Conservation (phyloP, 2,329 filamentous ascomycete species). For the Massarina eburnea region DNA sequence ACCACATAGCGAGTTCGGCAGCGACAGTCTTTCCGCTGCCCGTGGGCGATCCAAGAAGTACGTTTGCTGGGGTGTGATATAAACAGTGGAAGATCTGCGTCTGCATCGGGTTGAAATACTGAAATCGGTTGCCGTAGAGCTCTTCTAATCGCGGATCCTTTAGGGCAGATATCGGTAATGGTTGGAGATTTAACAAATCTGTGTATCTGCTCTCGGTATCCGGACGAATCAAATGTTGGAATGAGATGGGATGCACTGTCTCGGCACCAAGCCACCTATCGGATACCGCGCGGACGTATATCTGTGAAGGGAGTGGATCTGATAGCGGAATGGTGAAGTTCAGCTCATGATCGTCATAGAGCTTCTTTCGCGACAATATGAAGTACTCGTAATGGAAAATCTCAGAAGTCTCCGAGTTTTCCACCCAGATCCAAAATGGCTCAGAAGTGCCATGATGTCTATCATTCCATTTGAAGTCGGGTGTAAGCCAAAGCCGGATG, state of each 20-base stretch:
- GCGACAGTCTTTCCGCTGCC: slow-evolving; percentile 98
- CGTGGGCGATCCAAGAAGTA: slow-evolving; percentile 91
- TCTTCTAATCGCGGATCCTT: slow-evolving; percentile 87
- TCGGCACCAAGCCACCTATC: slow-evolving; percentile 97
- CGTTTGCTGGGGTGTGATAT: slow-evolving; percentile 89
- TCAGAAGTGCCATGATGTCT: slow-evolving; percentile 91
- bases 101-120: slow-evolving; percentile 99
- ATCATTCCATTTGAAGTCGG: slow-evolving; percentile 95
- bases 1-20: slow-evolving; percentile 98
- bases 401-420: slow-evolving; percentile 95
- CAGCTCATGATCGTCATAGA: slow-evolving; percentile 94
- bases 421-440: slow-evolving; percentile 98
- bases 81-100: slow-evolving; percentile 97
- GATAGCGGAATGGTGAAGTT: slow-evolving; percentile 96
- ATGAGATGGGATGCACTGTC: slow-evolving; percentile 91
- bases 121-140: slow-evolving; percentile 84
- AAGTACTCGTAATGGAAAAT: slow-evolving; percentile 99
- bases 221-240: slow-evolving; percentile 94
- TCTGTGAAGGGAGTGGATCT: slow-evolving; percentile 90
- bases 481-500: slow-evolving; percentile 82
- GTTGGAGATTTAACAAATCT: slow-evolving; percentile 87
- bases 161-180: slow-evolving; percentile 80
- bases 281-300: slow-evolving; percentile 91
- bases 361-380: slow-evolving; percentile 83
- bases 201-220: slow-evolving; percentile 98